Percentiles rank a stretch among this genome's conserved stretches.
Conservation (phyloP, 2,329 filamentous ascomycete species). For the Colletotrichum sp. region DNA sequence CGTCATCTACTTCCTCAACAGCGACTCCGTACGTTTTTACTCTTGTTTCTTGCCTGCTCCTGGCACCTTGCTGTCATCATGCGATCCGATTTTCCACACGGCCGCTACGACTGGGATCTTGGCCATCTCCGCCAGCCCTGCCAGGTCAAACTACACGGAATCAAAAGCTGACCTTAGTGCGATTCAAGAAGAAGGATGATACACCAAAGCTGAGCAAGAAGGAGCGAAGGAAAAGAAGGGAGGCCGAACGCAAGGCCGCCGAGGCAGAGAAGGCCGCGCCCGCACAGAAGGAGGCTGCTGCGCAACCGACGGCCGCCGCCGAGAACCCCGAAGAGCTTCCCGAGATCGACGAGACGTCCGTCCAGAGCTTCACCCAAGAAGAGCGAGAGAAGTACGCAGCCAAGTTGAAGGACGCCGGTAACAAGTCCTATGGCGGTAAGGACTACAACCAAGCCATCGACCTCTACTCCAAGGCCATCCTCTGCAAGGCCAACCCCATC, state of each 20-base stretch:
- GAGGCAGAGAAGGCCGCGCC: conserved; percentile 38
- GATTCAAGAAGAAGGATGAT: conserved; percentile 39
- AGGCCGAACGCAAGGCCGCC: conserved; percentile 66
- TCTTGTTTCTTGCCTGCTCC: background rate
- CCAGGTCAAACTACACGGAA: background rate
- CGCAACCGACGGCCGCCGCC: conserved; percentile 53
- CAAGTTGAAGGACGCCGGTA: conserved; percentile 93
- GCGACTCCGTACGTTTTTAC: conserved; percentile 51
- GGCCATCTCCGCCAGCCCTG: background rate
- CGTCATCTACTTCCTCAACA: conserved; percentile 86
- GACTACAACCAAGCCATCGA: conserved; percentile 94
- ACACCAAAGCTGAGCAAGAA: conserved; percentile 85
- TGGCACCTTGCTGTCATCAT: background rate
- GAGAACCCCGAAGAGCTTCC: conserved; percentile 72
- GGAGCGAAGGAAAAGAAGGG: conserved; percentile 86
- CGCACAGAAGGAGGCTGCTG: conserved; percentile 29
- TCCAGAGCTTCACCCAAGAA: conserved; percentile 57
- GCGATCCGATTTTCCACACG: background rate
- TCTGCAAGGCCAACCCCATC: conserved; percentile 96
- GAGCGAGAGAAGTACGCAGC: conserved; percentile 86
- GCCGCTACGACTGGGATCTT: conserved; percentile 1
- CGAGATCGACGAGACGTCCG: conserved; percentile 64
- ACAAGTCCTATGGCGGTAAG: conserved; percentile 94
- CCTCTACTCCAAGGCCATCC: conserved; percentile 92
- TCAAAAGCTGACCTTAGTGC: conserved; percentile 4